Evolutionary conservation across 2,329 filamentous ascomycete species (phyloP).

Genomic region (Cladophialophora psammophila): DNA sequence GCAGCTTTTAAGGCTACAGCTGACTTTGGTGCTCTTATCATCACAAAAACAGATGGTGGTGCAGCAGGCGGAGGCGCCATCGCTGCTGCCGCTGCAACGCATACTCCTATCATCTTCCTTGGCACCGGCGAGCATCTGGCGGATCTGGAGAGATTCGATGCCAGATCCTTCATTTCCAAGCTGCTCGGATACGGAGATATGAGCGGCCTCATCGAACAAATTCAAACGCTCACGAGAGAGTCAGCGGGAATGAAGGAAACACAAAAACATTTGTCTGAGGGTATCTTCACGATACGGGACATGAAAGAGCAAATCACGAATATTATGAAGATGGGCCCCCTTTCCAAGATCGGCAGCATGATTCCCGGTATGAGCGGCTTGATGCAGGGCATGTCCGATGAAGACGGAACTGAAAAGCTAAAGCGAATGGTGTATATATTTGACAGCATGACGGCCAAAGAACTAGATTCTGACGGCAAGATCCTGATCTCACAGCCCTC

Average conservation of each 20-base stretch:
- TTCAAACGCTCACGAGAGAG: slow-evolving; percentile 92
- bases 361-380: slow-evolving; percentile 92
- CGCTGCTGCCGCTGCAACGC: slow-evolving; percentile 93
- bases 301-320: slow-evolving; percentile 94
- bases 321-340: slow-evolving; percentile 99
- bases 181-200: slow-evolving; percentile 97
- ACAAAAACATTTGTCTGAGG: slow-evolving; percentile 97
- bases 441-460: slow-evolving; percentile 96
- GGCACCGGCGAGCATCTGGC: slow-evolving; percentile 98
- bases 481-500: slow-evolving; percentile 91
- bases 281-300: slow-evolving; percentile 94
- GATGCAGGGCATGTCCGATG: slow-evolving; percentile 92
- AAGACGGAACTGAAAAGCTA: slow-evolving; percentile 90
- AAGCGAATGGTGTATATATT: slow-evolving; percentile 99
- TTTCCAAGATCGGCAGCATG: slow-evolving; percentile 98
- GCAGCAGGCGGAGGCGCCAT: slow-evolving; percentile 96
- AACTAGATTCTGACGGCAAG: slow-evolving; percentile 94
- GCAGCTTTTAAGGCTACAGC: slow-evolving; percentile 97
- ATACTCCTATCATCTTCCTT: slow-evolving; percentile 96
- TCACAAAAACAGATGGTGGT: slow-evolving; percentile 97
- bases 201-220: slow-evolving; percentile 92
- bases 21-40: slow-evolving; percentile 97
- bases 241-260: slow-evolving; percentile 83
- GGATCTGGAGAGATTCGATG: slow-evolving; percentile 90
- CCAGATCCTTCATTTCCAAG: slow-evolving; percentile 91